Evolutionary conservation across 2,329 filamentous ascomycete species (phyloP).

Genomic region (Aquanectria penicillioides): DNA sequence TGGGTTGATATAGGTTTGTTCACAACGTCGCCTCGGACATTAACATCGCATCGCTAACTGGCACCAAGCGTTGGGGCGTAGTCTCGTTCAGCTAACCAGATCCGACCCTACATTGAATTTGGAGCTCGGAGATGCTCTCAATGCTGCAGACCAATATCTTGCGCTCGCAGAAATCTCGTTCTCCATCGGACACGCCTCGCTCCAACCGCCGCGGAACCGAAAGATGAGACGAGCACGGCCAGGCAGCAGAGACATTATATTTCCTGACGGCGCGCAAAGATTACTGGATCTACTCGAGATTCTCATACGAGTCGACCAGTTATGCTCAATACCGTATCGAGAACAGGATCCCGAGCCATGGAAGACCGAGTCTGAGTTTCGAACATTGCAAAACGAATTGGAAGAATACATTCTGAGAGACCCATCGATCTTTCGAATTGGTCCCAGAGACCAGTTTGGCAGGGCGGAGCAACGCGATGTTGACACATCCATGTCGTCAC

Average conservation of each 20-base stretch:
- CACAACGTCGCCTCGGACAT: neutral
- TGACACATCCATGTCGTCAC: neutral
- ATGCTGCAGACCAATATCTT: neutral
- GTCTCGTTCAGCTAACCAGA: constrained; percentile 1
- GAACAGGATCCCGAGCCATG: neutral
- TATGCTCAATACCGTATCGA: neutral
- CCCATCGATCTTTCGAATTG: constrained; percentile 4
- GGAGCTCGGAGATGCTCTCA: neutral
- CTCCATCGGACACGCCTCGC: neutral
- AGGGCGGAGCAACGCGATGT: neutral
- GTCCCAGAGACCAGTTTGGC: neutral
- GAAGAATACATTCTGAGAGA: constrained; percentile 8
- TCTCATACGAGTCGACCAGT: neutral
- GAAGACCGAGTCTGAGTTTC: neutral
- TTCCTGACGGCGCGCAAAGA: neutral
- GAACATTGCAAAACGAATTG: constrained; percentile 6
- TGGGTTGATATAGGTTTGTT: constrained; percentile 20
- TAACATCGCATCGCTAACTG: neutral
- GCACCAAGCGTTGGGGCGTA: neutral
- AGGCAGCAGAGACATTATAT: neutral
- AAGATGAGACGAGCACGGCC: neutral
- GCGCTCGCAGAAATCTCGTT: neutral
- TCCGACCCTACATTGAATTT: neutral
- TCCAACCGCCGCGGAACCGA: neutral
- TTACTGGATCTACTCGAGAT: neutral